Conservation (phyloP, 75 land plant species). For the Pinus tabuliformis region DNA sequence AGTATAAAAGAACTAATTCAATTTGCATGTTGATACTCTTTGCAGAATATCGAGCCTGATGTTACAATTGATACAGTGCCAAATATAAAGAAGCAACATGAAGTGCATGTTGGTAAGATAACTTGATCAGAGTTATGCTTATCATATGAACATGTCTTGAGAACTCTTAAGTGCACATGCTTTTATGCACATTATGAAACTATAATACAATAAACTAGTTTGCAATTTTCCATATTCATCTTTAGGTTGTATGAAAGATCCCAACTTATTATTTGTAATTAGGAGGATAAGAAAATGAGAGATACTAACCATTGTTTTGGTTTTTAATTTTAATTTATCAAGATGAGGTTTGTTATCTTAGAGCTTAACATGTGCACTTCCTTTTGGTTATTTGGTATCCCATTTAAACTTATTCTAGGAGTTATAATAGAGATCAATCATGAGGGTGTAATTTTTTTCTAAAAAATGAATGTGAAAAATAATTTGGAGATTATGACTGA, state of each 20-base stretch:
- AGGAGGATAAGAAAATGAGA: too few relatives aligned
- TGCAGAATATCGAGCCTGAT: constrained; percentile 43
- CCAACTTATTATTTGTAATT: too few relatives aligned
- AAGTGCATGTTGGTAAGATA: constrained; percentile 53
- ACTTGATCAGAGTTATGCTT: background rate
- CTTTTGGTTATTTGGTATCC: too few relatives aligned
- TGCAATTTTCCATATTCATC: background rate
- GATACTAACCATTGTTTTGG: background rate
- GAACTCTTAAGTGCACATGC: background rate
- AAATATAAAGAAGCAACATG: constrained; percentile 53
- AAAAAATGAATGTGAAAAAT: too few relatives aligned
- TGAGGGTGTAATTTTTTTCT: too few relatives aligned
- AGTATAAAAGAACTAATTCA: background rate
- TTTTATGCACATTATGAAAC: background rate
- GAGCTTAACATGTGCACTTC: background rate
- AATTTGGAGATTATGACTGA: too few relatives aligned
- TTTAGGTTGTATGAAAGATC: too few relatives aligned
- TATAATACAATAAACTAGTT: background rate
- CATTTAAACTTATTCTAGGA: background rate
- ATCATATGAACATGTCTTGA: background rate
- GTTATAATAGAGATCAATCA: too few relatives aligned
- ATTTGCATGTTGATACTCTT: background rate
- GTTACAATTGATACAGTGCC: constrained; percentile 63
- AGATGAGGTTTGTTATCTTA: background rate
- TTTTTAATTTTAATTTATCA: background rate